phyloP scores from a whole-genome alignment of 2,329 filamentous ascomycete species.

The Colletotrichum echinochloae region DNA sequence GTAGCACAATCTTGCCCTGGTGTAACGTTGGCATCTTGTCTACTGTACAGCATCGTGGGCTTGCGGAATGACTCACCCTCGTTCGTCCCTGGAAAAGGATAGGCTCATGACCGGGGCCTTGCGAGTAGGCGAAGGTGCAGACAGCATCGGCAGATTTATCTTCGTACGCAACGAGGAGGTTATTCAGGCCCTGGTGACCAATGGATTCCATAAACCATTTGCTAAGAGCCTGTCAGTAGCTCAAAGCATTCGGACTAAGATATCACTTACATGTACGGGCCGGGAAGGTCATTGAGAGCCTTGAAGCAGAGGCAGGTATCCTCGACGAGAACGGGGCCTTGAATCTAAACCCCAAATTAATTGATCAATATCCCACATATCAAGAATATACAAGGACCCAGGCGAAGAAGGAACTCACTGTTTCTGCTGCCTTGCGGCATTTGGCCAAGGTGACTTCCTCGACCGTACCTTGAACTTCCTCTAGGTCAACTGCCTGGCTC shows the following conservation, averaged over 20 bases:
- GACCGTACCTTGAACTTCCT: constrained; percentile 91
- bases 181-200: constrained; percentile 88
- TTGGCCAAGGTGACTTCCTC: constrained; percentile 94
- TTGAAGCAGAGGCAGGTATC: constrained; percentile 96
- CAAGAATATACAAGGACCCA: neutral
- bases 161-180: constrained; percentile 86
- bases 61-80: constrained; percentile 64
- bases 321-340: constrained; percentile 92
- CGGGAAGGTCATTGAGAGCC: constrained; percentile 89
- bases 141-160: constrained; percentile 94
- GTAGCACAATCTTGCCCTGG: constrained; percentile 82
- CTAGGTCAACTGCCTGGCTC: constrained; percentile 81
- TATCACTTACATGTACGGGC: constrained; percentile 87
- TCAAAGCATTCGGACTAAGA: neutral
- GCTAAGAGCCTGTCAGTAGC: constrained; percentile 58
- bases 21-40: constrained; percentile 5
- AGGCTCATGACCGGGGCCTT: constrained; percentile 85
- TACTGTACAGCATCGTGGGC: neutral
- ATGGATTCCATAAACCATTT: constrained; percentile 93
- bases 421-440: constrained; percentile 82
- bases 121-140: constrained; percentile 93
- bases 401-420: constrained; percentile 62
- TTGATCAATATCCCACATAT: neutral
- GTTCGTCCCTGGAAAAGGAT: constrained; percentile 94
- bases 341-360: constrained; percentile 64